Evolutionary conservation across 2,329 filamentous ascomycete species (phyloP).

Genomic region (Pseudocercospora pini-densiflorae): DNA sequence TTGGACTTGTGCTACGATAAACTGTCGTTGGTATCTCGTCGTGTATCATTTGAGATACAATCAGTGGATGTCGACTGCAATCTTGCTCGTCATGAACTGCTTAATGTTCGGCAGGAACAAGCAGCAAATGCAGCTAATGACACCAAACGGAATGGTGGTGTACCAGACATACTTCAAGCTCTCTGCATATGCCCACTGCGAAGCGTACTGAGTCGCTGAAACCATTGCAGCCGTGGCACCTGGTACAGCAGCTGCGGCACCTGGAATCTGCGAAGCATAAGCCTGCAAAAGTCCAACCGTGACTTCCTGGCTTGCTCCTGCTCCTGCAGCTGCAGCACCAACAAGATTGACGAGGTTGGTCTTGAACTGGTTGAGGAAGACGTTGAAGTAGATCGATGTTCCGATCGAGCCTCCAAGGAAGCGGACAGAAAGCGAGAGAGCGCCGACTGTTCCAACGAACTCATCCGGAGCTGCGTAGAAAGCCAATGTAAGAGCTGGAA

Average conservation of each 20-base stretch:
- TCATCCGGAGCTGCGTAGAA: constrained; percentile 67
- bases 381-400: constrained; percentile 53
- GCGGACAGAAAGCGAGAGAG: constrained; percentile 68
- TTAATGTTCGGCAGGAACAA: constrained; percentile 32
- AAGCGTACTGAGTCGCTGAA: constrained; percentile 28
- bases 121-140: constrained; percentile 29
- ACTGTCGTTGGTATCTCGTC: neutral
- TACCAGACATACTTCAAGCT: constrained; percentile 31
- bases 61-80: constrained; percentile 31
- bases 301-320: constrained; percentile 18
- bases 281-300: constrained; percentile 20
- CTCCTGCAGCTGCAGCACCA: constrained; percentile 46
- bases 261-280: constrained; percentile 29
- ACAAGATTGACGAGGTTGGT: constrained; percentile 58
- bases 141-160: constrained; percentile 31
- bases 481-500: constrained; percentile 68
- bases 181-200: constrained; percentile 28
- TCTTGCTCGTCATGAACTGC: constrained; percentile 30
- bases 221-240: constrained; percentile 20
- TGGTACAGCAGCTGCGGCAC: constrained; percentile 24
- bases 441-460: constrained; percentile 69
- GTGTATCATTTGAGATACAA: neutral
- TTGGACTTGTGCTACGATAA: neutral
- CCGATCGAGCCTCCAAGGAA: constrained; percentile 68
- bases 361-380: constrained; percentile 53